Conservation (phyloP, 306 rosid genomes). For the Arachis hypogaea region DNA sequence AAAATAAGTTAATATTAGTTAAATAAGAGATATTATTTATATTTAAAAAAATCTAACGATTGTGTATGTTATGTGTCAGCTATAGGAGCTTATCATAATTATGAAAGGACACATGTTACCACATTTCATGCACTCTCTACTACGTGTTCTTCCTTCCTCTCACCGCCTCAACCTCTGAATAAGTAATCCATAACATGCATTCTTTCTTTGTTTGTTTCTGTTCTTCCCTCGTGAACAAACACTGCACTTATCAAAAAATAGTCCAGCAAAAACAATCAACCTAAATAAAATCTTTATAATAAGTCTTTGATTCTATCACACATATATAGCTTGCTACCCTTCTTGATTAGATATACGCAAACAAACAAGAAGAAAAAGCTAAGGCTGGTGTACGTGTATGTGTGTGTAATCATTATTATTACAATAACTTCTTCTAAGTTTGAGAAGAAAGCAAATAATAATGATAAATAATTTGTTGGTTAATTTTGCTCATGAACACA, state of each 20-base stretch:
- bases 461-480: conserved; percentile 14
- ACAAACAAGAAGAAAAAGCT: neutral
- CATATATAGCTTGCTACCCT: neutral
- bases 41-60: too few species aligned
- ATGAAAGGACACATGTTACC: conserved; percentile 20
- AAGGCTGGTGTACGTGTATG: neutral
- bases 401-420: neutral
- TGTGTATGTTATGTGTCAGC: neutral
- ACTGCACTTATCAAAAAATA: neutral
- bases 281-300: neutral
- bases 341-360: too few species aligned
- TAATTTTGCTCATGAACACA: conserved; percentile 61
- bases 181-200: too few species aligned
- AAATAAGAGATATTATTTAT: too few species aligned
- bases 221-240: neutral
- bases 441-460: neutral
- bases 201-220: neutral
- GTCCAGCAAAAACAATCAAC: neutral
- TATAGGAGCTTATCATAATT: neutral
- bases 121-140: conserved; percentile 7
- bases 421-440: neutral
- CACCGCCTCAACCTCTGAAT: conserved; percentile 9
- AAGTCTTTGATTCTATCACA: neutral
- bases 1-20: too few species aligned
- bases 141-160: conserved; percentile 26